These are phyloP conservation scores for sunflower (Helianthus annuus) DNA, from an alignment of 129 eudicot genomes.

Conservation along the genomic window HanXRQr2.0-SUNRISE NC_035447.2:23045441-23045940, in stretches of 20 bases:
- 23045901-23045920: neutral
- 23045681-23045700: constrained; percentile 10
- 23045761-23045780: neutral
- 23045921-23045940: too few species aligned
- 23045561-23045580: constrained; percentile 15
- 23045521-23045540: neutral
- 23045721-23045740: constrained; percentile 2
- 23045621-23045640: neutral
- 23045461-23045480: neutral
- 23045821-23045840: neutral
- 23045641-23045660: neutral
- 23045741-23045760: neutral
- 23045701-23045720: neutral
- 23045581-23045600: neutral
- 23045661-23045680: neutral
- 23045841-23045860: constrained; percentile 5
- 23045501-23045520: constrained; percentile 7
- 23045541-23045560: neutral
- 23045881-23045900: neutral
- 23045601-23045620: neutral
- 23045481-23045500: neutral
- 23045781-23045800: neutral
- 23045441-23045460: constrained; percentile 15
- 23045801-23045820: constrained; percentile 1
- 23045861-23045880: neutral